These are phyloP conservation scores for Cupressus sempervirens DNA, from an alignment of 75 land plant genomes.

Conservation along the genomic window DNA sequence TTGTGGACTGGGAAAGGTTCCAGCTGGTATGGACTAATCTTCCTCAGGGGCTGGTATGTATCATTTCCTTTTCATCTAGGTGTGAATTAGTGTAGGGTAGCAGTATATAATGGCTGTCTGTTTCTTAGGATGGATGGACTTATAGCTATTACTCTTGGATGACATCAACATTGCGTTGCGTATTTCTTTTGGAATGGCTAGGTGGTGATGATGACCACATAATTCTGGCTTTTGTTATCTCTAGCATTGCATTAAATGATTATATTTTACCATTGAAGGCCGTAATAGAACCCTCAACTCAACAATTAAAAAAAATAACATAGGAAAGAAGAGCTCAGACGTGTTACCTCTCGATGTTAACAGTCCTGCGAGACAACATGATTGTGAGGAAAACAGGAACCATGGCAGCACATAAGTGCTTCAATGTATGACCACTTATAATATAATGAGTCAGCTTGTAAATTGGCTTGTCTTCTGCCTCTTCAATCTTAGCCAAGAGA, in stretches of 20 bases:
- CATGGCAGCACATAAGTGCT: constrained; percentile 97
- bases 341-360: constrained; percentile 62
- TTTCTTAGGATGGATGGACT: too few species aligned
- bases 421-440: constrained; percentile 93
- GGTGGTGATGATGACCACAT: background rate
- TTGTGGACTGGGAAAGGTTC: too few species aligned
- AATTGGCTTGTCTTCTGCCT: constrained; percentile 76
- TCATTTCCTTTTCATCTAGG: too few species aligned
- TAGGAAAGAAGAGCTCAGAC: background rate
- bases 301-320: background rate
- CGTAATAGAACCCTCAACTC: too few species aligned
- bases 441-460: constrained; percentile 77
- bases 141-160: too few species aligned
- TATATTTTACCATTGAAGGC: too few species aligned
- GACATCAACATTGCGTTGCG: too few species aligned
- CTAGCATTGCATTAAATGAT: background rate
- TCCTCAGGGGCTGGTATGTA: too few species aligned
- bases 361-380: constrained; percentile 77
- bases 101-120: too few species aligned
- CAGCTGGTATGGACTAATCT: too few species aligned
- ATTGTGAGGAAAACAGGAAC: constrained; percentile 92
- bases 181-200: too few species aligned
- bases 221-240: background rate
- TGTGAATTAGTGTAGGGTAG: too few species aligned
- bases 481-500: constrained; percentile 87